Percentiles rank a stretch among this genome's conserved stretches.
Conservation (phyloP, 768 basidiomycete species). For the Panellus pusillus region DNA sequence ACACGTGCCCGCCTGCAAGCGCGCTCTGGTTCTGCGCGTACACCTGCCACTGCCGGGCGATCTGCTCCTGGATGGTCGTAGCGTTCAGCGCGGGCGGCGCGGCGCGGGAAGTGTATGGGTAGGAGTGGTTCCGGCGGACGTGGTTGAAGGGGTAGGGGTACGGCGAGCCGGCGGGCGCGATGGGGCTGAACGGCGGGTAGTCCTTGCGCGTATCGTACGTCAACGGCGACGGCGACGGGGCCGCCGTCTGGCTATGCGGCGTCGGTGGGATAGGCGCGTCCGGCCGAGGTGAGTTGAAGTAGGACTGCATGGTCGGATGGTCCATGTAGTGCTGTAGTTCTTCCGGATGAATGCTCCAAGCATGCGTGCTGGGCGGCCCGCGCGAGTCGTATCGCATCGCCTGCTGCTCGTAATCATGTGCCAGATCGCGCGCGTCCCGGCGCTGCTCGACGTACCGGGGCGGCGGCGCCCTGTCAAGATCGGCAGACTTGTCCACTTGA, state of each 20-base stretch:
- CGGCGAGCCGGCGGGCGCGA: constrained; percentile 66
- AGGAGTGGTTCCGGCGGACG: constrained; percentile 55
- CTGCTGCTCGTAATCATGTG: constrained; percentile 38
- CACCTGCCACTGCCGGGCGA: constrained; percentile 76
- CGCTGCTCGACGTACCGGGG: constrained; percentile 32
- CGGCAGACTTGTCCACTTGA: constrained; percentile 30
- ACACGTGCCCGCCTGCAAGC: constrained; percentile 52
- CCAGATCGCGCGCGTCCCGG: constrained; percentile 25
- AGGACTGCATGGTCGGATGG: constrained; percentile 58
- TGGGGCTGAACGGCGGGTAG: constrained; percentile 48
- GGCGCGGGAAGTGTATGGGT: constrained; percentile 34
- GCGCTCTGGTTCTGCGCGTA: constrained; percentile 59
- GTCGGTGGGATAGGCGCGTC: constrained; percentile 80
- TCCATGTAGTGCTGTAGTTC: constrained; percentile 61
- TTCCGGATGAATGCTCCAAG: constrained; percentile 48
- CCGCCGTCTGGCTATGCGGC: constrained; percentile 71
- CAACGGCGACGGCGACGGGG: constrained; percentile 71
- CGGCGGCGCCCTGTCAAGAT: constrained; percentile 26
- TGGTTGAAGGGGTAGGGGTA: constrained; percentile 80
- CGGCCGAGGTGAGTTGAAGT: constrained; percentile 61
- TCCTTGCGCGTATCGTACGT: constrained; percentile 47
- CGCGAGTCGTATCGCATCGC: constrained; percentile 30
- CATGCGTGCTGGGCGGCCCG: constrained; percentile 33
- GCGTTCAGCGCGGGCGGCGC: constrained; percentile 40
- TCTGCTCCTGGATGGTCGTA: constrained; percentile 60